A percentile compares a stretch with the other conserved stretches of the same genome.
Evolutionary conservation across 176 grass and related monocot species (phyloP).

Genomic region (Sorghum bicolor): Sorghum_bicolor_NCBIv3 NC_012872.2:8908001-8908500

Average conservation of each 20-base stretch:
- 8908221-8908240: slow-evolving; percentile 1
- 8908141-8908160: not conserved
- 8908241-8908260: not conserved
- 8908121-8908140: slow-evolving; percentile 20
- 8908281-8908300: slow-evolving; percentile 11
- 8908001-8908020: not conserved
- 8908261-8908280: not conserved
- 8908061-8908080: not conserved
- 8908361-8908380: not conserved
- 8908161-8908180: slow-evolving; percentile 2
- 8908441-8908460: not conserved
- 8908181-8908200: not conserved
- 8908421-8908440: not conserved
- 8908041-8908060: not conserved
- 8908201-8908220: not conserved
- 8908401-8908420: not conserved
- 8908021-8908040: not conserved
- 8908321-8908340: not conserved
- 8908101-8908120: not conserved
- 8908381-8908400: not conserved
- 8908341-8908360: not conserved
- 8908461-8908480: not conserved
- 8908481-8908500: not conserved
- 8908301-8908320: not conserved
- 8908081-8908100: not conserved